These are phyloP conservation scores for Orobanche coerulescens DNA, from an alignment of 257 asterid species.

Conservation along the genomic window DNA sequence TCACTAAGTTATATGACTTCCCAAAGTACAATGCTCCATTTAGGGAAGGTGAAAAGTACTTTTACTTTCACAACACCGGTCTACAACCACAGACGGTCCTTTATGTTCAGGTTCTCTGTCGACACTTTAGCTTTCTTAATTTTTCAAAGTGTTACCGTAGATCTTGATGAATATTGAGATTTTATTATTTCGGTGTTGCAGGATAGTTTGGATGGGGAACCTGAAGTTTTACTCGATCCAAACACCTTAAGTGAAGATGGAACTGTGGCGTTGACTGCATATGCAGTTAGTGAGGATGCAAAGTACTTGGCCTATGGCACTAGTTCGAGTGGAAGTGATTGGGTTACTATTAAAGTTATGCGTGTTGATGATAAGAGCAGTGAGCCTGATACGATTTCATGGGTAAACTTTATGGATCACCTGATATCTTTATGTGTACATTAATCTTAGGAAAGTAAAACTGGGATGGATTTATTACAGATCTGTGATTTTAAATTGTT, in stretches of 20 bases:
- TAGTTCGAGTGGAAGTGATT: slow-evolving; percentile 91
- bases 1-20: slow-evolving; percentile 60
- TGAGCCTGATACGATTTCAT: slow-evolving; percentile 64
- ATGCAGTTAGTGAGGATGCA: slow-evolving; percentile 74
- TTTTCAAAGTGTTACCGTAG: neutral
- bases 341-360: slow-evolving; percentile 83
- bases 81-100: slow-evolving; percentile 89
- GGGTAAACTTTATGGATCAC: slow-evolving; percentile 40
- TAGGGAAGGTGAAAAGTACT: slow-evolving; percentile 74
- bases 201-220: slow-evolving; percentile 71
- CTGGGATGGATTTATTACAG: neutral
- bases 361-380: slow-evolving; percentile 50
- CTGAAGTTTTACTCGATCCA: slow-evolving; percentile 88
- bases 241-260: slow-evolving; percentile 80
- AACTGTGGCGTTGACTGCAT: slow-evolving; percentile 57
- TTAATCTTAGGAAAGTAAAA: neutral
- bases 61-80: slow-evolving; percentile 82
- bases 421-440: slow-evolving; percentile 1
- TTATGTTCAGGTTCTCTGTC: slow-evolving; percentile 58
- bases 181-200: slow-evolving; percentile 24
- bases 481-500: neutral
- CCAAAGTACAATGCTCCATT: slow-evolving; percentile 83
- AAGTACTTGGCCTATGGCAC: slow-evolving; percentile 73
- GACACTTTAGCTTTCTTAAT: neutral
- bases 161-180: slow-evolving; percentile 1